Conservation (phyloP, 2,329 filamentous ascomycete species). For the Myriosclerotinia scirpicola region DNA sequence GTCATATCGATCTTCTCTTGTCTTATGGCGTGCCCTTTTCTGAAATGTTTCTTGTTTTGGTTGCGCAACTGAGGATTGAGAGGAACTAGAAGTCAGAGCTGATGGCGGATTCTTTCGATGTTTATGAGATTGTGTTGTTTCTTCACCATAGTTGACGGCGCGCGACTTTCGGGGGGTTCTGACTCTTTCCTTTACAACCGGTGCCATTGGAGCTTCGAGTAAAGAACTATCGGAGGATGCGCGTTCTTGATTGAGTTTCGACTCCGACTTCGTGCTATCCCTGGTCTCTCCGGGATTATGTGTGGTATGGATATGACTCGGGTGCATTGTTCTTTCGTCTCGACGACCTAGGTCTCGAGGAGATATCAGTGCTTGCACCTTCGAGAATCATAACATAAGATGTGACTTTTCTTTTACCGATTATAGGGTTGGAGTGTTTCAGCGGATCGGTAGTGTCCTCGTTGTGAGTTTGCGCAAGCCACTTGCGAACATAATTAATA, state of each 20-base stretch:
- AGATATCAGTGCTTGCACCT: not conserved
- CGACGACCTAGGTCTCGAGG: not conserved
- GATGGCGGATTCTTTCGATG: constrained; percentile 23
- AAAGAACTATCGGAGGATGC: constrained; percentile 35
- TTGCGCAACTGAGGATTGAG: not conserved
- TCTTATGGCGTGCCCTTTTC: constrained; percentile 56
- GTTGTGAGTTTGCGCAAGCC: constrained; percentile 35
- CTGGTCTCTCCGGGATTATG: not conserved
- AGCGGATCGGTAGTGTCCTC: constrained; percentile 18
- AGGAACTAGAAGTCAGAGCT: not conserved
- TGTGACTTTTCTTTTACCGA: not conserved
- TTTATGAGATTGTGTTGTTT: constrained; percentile 18
- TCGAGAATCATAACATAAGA: not conserved
- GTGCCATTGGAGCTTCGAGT: constrained; percentile 22
- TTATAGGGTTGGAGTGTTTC: not conserved
- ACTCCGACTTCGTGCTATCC: not conserved
- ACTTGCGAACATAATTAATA: constrained; percentile 34
- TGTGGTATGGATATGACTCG: not conserved
- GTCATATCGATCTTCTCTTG: constrained; percentile 56
- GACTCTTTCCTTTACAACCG: constrained; percentile 6
- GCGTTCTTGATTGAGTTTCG: constrained; percentile 23
- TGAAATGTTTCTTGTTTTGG: constrained; percentile 41
- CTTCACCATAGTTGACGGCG: not conserved
- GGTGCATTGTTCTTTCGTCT: not conserved
- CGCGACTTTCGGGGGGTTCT: not conserved